Percentiles rank a stretch among this genome's conserved stretches.
Conservation (phyloP, 441 rosid species). For the Syzygium syzygioides region DNA sequence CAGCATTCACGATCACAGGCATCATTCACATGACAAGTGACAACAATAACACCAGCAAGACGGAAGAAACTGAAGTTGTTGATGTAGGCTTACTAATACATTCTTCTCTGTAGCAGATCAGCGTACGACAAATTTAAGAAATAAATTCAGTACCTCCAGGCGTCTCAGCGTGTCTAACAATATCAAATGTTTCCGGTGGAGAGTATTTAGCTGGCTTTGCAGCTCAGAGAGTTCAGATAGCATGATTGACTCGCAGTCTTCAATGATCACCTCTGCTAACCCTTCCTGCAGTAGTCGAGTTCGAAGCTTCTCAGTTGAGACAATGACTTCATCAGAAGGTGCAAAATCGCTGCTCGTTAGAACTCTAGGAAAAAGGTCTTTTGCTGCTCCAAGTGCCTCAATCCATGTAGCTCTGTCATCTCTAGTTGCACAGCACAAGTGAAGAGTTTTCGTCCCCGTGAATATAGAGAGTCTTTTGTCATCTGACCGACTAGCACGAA, state of each 20-base stretch:
- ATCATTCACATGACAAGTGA: neutral
- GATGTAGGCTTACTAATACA: neutral
- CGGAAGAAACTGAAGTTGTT: neutral
- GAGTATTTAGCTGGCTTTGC: slow-evolving; percentile 61
- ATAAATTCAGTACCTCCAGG: slow-evolving; percentile 55
- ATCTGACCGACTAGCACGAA: slow-evolving; percentile 89
- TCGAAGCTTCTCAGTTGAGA: slow-evolving; percentile 85
- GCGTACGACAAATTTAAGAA: neutral
- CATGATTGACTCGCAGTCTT: slow-evolving; percentile 88
- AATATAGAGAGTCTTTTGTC: slow-evolving; percentile 88
- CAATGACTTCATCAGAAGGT: slow-evolving; percentile 57
- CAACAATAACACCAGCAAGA: neutral
- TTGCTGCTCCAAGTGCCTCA: slow-evolving; percentile 71
- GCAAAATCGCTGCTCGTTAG: slow-evolving; percentile 49
- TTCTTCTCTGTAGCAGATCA: neutral
- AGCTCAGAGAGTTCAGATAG: slow-evolving; percentile 56
- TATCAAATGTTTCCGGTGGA: slow-evolving; percentile 56
- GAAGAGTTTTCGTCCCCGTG: slow-evolving; percentile 96
- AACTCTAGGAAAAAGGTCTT: slow-evolving; percentile 77
- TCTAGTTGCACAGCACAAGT: slow-evolving; percentile 62
- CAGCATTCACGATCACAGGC: neutral
- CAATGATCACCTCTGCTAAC: slow-evolving; percentile 45
- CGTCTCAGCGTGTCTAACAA: slow-evolving; percentile 73
- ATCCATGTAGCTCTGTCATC: slow-evolving; percentile 81
- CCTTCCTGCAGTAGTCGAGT: slow-evolving; percentile 68